Conservation (phyloP, 495 filamentous ascomycete species). For the Hypoxylon rickii region DNA sequence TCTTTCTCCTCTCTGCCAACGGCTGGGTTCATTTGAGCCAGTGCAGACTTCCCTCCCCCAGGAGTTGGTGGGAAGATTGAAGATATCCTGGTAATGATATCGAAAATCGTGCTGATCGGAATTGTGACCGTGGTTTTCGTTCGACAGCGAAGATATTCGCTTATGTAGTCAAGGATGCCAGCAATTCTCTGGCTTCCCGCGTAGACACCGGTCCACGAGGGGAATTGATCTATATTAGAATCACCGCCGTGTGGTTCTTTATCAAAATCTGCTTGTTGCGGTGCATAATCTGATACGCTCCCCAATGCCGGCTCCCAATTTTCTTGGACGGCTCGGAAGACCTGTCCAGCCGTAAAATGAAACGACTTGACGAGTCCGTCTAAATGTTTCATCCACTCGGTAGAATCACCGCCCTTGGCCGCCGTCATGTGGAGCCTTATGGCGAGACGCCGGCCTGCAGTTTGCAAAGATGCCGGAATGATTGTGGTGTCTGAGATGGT, state of each 20-base stretch:
- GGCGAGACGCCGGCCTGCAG: slow-evolving; percentile 62
- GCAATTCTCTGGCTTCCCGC: slow-evolving; percentile 70
- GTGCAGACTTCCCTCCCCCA: slow-evolving; percentile 37
- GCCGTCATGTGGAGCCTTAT: slow-evolving; percentile 74
- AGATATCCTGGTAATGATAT: slow-evolving; percentile 68
- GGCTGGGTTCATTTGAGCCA: slow-evolving; percentile 62
- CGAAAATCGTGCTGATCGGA: slow-evolving; percentile 66
- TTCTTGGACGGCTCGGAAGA: slow-evolving; percentile 77
- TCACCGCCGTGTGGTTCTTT: slow-evolving; percentile 49
- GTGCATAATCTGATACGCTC: slow-evolving; percentile 47
- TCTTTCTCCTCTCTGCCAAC: slow-evolving; percentile 80
- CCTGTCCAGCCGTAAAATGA: slow-evolving; percentile 70
- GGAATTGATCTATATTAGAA: slow-evolving; percentile 55
- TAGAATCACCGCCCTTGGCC: slow-evolving; percentile 69
- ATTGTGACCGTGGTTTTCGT: slow-evolving; percentile 66
- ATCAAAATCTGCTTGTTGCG: slow-evolving; percentile 41
- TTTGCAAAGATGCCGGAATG: slow-evolving; percentile 54
- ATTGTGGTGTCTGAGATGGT: slow-evolving; percentile 52
- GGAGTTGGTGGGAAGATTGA: slow-evolving; percentile 63
- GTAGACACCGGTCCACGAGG: slow-evolving; percentile 71
- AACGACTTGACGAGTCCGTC: slow-evolving; percentile 60
- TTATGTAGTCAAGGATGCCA: slow-evolving; percentile 64
- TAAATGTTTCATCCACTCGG: slow-evolving; percentile 74
- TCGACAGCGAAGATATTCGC: slow-evolving; percentile 50
- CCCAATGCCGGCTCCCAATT: slow-evolving; percentile 71